Base-by-base conservation (phyloP, 306 rosid species). In the Ziziphus jujuba region DNA sequence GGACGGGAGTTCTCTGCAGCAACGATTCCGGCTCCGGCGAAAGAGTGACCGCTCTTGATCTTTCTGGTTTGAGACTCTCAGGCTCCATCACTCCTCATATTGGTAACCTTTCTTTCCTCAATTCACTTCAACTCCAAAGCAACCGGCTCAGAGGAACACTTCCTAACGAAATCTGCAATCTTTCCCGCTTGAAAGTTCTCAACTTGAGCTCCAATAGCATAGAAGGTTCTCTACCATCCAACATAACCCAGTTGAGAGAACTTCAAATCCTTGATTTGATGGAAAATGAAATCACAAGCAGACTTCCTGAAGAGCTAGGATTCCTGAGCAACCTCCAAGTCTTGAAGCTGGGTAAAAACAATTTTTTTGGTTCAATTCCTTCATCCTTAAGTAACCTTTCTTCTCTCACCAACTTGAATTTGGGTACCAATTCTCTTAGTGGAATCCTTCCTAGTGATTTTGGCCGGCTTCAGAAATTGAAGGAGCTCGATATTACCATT, bases 1-100 rank as follows among this genome's bases (percentile, higher is more conserved):
- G 96, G 96, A 83, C 82, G 5, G 91, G 89, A 68, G 85, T 91
- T 5, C 34, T 44, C 1, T 88, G 97, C 76, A 78, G 65, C 65
- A 22, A 45, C 21, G 10, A 1, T 14, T 28, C 17, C 43, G 47
- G 52, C 38, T 28, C 17, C 34, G 47, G 52, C 45, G 63, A 69
- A 1, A 80, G 97, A 81, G 96, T 91, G 0, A 59, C 74, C 22
- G 70, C 43, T 51, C 64, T 86, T 0, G 61, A 84, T 20, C 91
- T 91, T 64, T 82, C 93, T 11, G 66, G 87, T 16, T 62, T 72
- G 0, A 53, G 76, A 48, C 80, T 86, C 34, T 61, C 81, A 2
- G 97, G 97, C 12, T 57, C 76, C 20, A 25, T 91, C 2, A 79
- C 74, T 28, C 78, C 81, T 45, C 82, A 69, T 6, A 75, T 88